Evolutionary conservation across 2,329 filamentous ascomycete genomes (phyloP), one percentile per base, ranked within the genome.

Genomic region (Colletotrichum cereale): DNA sequence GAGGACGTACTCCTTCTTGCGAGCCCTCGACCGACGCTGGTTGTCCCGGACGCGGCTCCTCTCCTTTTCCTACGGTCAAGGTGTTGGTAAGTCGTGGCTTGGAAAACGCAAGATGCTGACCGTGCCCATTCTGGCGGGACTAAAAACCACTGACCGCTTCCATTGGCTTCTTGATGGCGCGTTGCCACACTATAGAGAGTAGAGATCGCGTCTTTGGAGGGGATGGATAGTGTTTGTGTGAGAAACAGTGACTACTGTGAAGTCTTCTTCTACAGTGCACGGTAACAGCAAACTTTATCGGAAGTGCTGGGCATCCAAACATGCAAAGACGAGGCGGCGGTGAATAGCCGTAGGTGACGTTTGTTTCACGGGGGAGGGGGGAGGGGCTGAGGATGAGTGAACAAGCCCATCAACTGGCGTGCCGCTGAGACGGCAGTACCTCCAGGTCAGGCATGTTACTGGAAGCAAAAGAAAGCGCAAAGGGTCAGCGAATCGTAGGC

Each of bases 21-120:
- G 87, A 56, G 91, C 91, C 64, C 93, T 89, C n/a, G 91, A 93
- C 73, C 92, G 89, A 67, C 92, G 87, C 79, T 95, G 93, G 76
- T 95, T 95, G 76, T 95, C 91, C 74, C 92, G 88, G 75, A 94
- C 91, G 69, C 92, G 90, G 73, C 61, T 72, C 56, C 60, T 71
- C 57, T 72, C 70, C 55, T 63, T 66, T 62, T 72, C 70, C 70
- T 71, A 48, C 50, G 29, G 34, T 38, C 38, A 38, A 65, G 44
- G 34, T 36, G 24, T 69, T 69, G 65, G 69, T 72, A 72, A 72
- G 66, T 60, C 47, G 55, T 48, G 48, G 40, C 38, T 21, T 26
- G 12, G 48, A 16, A 36, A 36, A 62, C 16, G n/a, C 5, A 62
- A n/a, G 31, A 42, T 47, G 38, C 31, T 55, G 67, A 11, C 36